Evolutionary conservation across 768 basidiomycete species (phyloP), one percentile per base, ranked within the genome.

Genomic region (Phanerochaete sordida): DNA sequence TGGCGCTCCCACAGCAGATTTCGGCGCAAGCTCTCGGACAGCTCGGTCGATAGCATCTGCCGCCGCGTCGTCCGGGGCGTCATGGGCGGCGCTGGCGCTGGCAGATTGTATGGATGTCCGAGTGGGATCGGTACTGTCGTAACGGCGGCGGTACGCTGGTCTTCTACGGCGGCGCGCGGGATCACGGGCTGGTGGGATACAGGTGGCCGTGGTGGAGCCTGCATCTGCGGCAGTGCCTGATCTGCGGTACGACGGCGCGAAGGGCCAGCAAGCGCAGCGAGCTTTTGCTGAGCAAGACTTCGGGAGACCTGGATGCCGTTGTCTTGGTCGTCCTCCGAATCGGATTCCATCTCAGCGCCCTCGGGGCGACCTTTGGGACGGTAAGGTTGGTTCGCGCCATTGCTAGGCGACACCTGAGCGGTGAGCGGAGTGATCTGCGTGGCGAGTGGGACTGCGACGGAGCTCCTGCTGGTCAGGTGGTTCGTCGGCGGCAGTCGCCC

Each of bases 41-140:
- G 77, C 73, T 96, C 94, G 3, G 86, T 88, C 57, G 86, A 79
- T 48, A 95, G 78, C 91, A 95, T 95, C 64, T 83, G 81, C 52
- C 91, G 79, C 2, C 94, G 82, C 2, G 92, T 94, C 45, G 94
- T 93, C 35, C 90, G 85, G 0, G 94, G 94, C 0, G 91, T 92
- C 64, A 88, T 87, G 2, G 91, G 90, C 19, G 83, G 76, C 3
- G 77, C 75, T 0, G 80, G 78, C 2, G 81, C 78, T 0, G 91
- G 91, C 26, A 93, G 80, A 66, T 90, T 89, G 73, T 91, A 90
- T 6, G 90, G 87, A 69, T 82, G 74, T 4, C 78, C 79, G 2
- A 90, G 71, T 3, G 57, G 57, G 33, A 57, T 57, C 1, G 89
- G 84, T 7, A 79, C 73, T 30, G 50, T 33, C 0, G 82, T 75